phyloP scores from a whole-genome alignment of 2,329 filamentous ascomycete species.

The Coniochaeta prunicola region DNA sequence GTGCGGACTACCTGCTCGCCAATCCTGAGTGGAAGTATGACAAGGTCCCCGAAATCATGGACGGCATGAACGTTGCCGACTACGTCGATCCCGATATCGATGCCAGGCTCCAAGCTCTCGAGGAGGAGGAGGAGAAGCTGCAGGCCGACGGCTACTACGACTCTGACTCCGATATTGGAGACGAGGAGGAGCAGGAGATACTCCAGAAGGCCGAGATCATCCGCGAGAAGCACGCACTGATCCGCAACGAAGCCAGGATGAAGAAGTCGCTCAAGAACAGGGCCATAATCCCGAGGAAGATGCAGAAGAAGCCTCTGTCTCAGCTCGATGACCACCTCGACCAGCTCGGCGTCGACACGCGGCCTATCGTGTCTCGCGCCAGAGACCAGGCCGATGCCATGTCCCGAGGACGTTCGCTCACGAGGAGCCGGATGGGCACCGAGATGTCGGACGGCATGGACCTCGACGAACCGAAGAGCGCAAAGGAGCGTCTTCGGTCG shows the following conservation, averaged over 20 bases:
- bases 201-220: constrained; percentile 91
- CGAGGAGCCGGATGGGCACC: constrained; percentile 54
- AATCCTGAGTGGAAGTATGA: constrained; percentile 94
- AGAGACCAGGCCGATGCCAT: constrained; percentile 52
- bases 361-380: constrained; percentile 65
- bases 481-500: constrained; percentile 57
- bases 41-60: constrained; percentile 84
- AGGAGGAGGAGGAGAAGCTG: constrained; percentile 91
- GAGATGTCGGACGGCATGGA: constrained; percentile 72
- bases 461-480: constrained; percentile 41
- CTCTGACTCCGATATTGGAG: constrained; percentile 72
- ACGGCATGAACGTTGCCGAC: constrained; percentile 96
- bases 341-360: constrained; percentile 77
- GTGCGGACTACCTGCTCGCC: constrained; percentile 79
- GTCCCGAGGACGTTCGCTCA: constrained; percentile 63
- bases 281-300: constrained; percentile 80
- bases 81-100: constrained; percentile 97
- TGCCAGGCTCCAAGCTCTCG: constrained; percentile 79
- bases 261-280: constrained; percentile 97
- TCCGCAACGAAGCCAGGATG: constrained; percentile 91
- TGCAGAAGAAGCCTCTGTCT: constrained; percentile 72
- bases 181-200: constrained; percentile 81
- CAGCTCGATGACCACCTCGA: constrained; percentile 84
- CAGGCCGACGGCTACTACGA: constrained; percentile 93
- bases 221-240: constrained; percentile 85